Conservation (phyloP, 805 yeast species). For the Suhomyces faveliae region DNA sequence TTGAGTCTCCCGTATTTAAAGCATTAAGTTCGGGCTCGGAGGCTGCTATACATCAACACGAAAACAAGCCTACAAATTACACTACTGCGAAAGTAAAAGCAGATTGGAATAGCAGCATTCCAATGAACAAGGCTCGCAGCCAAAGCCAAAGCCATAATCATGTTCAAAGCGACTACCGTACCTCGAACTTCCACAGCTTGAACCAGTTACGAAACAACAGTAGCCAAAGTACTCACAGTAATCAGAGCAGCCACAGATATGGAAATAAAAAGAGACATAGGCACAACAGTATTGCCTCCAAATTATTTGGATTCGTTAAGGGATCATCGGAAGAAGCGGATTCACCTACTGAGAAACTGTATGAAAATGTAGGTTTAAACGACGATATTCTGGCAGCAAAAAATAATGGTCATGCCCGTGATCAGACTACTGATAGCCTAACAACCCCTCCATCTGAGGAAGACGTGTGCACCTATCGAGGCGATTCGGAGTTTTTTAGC, state of each 20-base stretch:
- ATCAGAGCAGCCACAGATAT: not conserved
- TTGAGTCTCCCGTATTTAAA: conserved; percentile 9
- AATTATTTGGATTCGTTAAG: conserved; percentile 1
- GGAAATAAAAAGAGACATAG: conserved; percentile 2
- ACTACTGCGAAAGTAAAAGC: not conserved
- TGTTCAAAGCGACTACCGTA: not conserved
- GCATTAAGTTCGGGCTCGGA: not conserved
- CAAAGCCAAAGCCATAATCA: not conserved
- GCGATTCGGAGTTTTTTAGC: not conserved
- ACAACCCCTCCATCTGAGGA: conserved; percentile 5
- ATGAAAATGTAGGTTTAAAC: not conserved
- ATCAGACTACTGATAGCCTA: not conserved
- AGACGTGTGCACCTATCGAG: not conserved
- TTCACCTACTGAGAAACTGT: not conserved
- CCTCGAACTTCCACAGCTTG: not conserved
- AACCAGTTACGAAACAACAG: not conserved
- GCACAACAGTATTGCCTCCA: conserved; percentile 5
- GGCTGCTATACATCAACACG: not conserved
- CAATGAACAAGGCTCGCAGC: not conserved
- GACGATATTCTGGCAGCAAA: not conserved
- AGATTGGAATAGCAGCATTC: not conserved
- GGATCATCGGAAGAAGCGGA: conserved; percentile 7
- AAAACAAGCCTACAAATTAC: not conserved
- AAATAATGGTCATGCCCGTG: not conserved
- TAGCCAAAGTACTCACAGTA: not conserved